Base-by-base conservation (phyloP, 768 basidiomycete species). In the Lentinula sp. region DNA sequence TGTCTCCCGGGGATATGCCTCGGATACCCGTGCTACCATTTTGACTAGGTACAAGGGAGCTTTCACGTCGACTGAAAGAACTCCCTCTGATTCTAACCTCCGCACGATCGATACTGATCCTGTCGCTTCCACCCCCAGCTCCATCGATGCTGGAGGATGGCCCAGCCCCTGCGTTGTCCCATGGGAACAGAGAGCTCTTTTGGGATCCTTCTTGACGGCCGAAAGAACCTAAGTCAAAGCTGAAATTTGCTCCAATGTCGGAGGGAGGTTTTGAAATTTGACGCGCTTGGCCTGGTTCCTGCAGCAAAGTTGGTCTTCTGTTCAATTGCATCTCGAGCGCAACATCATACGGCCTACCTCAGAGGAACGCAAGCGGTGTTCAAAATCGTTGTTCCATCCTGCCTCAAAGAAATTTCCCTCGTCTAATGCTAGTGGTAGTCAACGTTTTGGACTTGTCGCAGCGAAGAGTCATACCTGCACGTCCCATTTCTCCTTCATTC, bases 221-320 rank as follows among this genome's bases (percentile, higher is more conserved):
- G 32, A 74, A 69, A 9, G 70, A 65, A 39, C 70, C 76, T 15
- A 60, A 15, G 49, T 81, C 80, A 54, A 82, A 66, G 11, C 76
- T 80, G 46, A 87, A 72, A 61, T 84, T 73, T 53, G 77, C 80
- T 40, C 79, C 82, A 28, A 81, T 62, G 8, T 77, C 66, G 45
- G 83, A 85, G 13, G 78, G 77, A 11, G 83, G 80, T 18, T 81
- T 80, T 49, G 91, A 89, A 37, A 74, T 75, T n/a, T 78, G 83
- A 64, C 91, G 89, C n/a, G 80, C 89, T 85, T 90, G 88, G 34
- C 89, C 91, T 51, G 91, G 91, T 74, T 92, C 90, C 91, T 91
- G 66, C n/a, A 62, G 40, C 10, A 11, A 18, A 39, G 46, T 18
- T n/a, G 5, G 21, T 13, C 13, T 43, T 9, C 9, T 1, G 28